These are phyloP conservation scores for Parastagonospora avenae DNA, from an alignment of 2,329 filamentous ascomycete genomes.

Conservation along the genomic window DNA sequence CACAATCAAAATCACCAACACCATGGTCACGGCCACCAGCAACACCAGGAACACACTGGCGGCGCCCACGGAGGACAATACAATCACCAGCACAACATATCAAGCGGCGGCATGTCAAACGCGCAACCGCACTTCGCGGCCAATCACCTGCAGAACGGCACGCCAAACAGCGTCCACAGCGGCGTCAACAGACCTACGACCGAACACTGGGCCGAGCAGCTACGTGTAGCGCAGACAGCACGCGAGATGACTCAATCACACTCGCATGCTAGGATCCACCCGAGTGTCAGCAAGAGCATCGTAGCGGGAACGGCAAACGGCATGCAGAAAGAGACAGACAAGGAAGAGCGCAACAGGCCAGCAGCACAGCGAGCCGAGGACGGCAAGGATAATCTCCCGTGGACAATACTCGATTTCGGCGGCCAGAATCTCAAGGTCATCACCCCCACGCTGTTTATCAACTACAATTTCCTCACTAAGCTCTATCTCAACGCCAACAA, in stretches of 20 bases:
- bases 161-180: conserved; percentile 60
- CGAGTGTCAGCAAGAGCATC: conserved; percentile 71
- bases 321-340: conserved; percentile 55
- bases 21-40: conserved; percentile 63
- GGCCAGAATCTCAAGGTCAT: conserved; percentile 92
- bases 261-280: conserved; percentile 76
- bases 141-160: conserved; percentile 65
- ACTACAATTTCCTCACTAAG: conserved; percentile 86
- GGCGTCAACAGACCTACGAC: conserved; percentile 63
- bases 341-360: conserved; percentile 68
- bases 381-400: conserved; percentile 67
- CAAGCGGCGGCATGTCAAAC: conserved; percentile 66
- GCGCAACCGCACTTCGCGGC: conserved; percentile 67
- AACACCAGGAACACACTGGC: conserved; percentile 61
- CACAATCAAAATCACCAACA: conserved; percentile 59
- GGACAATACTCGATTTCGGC: conserved; percentile 92
- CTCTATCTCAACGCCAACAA: conserved; percentile 95
- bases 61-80: conserved; percentile 59
- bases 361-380: conserved; percentile 59
- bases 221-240: conserved; percentile 78
- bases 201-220: conserved; percentile 86
- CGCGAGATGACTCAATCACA: conserved; percentile 70
- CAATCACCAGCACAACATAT: conserved; percentile 67
- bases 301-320: conserved; percentile 59
- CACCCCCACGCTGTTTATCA: conserved; percentile 72